Evolutionary conservation across 2,329 filamentous ascomycete species (phyloP).

Genomic region (Claviceps purpurea): DNA sequence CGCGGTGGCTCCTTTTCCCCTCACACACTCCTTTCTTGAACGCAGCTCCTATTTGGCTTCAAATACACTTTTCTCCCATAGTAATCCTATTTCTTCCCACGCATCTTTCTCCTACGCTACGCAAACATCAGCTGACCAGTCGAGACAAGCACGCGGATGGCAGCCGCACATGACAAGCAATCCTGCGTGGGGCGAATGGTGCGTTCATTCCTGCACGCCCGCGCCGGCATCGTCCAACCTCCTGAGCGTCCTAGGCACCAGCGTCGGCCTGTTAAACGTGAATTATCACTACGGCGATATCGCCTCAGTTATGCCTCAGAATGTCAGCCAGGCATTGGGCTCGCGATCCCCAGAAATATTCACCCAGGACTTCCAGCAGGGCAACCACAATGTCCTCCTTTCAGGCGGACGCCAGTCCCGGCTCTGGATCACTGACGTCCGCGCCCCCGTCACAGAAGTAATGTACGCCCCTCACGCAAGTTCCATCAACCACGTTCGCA

Average conservation of each 20-base stretch:
- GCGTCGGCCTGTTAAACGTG: conserved; percentile 29
- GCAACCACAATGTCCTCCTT: conserved; percentile 31
- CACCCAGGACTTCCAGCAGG: conserved; percentile 32
- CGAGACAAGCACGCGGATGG: too few relatives aligned
- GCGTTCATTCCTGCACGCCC: conserved; percentile 27
- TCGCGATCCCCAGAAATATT: conserved; percentile 27
- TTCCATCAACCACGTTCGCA: conserved; percentile 35
- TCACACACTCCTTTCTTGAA: too few relatives aligned
- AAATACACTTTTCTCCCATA: too few relatives aligned
- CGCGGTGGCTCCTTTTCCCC: too few relatives aligned
- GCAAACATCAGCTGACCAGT: too few relatives aligned
- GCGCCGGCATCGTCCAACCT: conserved; percentile 26
- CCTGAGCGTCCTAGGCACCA: conserved; percentile 35
- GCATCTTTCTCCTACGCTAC: too few relatives aligned
- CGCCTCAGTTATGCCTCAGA: conserved; percentile 19
- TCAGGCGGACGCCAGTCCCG: conserved; percentile 36
- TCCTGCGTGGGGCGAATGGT: conserved; percentile 18
- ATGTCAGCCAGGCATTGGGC: conserved; percentile 5
- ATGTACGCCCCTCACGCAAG: conserved; percentile 22
- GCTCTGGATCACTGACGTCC: conserved; percentile 33
- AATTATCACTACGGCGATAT: conserved; percentile 18
- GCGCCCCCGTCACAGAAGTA: conserved; percentile 21
- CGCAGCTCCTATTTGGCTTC: too few relatives aligned
- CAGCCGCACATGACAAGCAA: not conserved
- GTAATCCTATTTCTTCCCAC: too few relatives aligned